phyloP scores from a whole-genome alignment of 257 asterid genomes.

The Pogostemon cablin region DNA sequence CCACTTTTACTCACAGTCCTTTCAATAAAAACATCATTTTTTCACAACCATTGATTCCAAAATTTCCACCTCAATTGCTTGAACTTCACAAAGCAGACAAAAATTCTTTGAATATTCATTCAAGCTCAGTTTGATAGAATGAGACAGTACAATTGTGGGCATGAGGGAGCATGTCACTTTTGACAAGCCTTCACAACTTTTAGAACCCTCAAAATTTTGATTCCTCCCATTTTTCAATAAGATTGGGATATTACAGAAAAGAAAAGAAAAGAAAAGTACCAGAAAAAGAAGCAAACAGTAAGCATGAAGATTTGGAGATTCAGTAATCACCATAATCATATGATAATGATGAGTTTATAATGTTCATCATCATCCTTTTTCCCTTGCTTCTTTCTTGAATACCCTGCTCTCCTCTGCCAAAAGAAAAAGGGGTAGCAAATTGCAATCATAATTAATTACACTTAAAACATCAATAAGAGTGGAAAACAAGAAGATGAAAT shows the following conservation, averaged over 20 bases:
- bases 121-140: background rate
- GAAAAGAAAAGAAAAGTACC: background rate
- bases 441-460: background rate
- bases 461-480: no score
- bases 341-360: conserved; percentile 24
- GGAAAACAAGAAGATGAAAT: no score
- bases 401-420: conserved; percentile 41
- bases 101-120: background rate
- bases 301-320: conserved; percentile 13
- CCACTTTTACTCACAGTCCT: no score
- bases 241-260: background rate
- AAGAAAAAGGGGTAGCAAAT: no score
- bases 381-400: conserved; percentile 38
- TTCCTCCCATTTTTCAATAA: conserved; percentile 1
- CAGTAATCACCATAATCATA: conserved; percentile 10
- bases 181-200: background rate
- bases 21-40: no score
- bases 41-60: no score
- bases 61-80: background rate
- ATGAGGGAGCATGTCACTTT: conserved; percentile 12
- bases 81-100: background rate
- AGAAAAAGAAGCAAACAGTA: background rate
- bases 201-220: background rate
- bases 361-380: conserved; percentile 36
- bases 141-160: conserved; percentile 7